Evolutionary conservation across 2,329 filamentous ascomycete species (phyloP).

Genomic region (Penicillium sp.): DNA sequence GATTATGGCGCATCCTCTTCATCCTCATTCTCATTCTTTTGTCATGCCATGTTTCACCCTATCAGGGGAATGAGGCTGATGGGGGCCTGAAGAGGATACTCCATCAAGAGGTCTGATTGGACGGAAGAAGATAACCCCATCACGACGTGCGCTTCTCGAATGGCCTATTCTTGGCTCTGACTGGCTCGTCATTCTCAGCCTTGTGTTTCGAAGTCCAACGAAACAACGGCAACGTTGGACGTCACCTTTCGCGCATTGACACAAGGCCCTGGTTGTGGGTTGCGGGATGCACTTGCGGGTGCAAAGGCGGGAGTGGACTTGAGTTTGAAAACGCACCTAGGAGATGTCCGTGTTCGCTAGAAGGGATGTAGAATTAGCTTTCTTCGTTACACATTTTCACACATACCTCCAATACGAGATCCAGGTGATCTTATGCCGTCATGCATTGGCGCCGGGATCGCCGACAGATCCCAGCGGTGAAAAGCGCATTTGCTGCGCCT

Average conservation of each 20-base stretch:
- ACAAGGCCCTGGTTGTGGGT: not conserved
- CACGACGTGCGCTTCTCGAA: slow-evolving; percentile 1
- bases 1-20: slow-evolving; percentile 6
- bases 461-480: slow-evolving; percentile 23
- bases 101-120: slow-evolving; percentile 6
- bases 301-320: not conserved
- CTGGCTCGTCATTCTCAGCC: slow-evolving; percentile 11
- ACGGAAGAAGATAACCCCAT: slow-evolving; percentile 1
- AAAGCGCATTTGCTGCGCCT: slow-evolving; percentile 13
- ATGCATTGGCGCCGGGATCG: slow-evolving; percentile 16
- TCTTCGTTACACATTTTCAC: not conserved
- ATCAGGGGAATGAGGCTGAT: not conserved
- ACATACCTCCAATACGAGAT: not conserved
- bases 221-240: not conserved
- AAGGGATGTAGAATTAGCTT: not conserved
- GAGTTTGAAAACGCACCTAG: not conserved
- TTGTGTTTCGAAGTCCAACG: slow-evolving; percentile 13
- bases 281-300: not conserved
- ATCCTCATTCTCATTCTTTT: slow-evolving; percentile 1
- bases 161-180: slow-evolving; percentile 7
- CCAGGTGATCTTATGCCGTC: slow-evolving; percentile 4
- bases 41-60: not conserved
- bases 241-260: not conserved
- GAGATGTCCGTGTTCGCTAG: not conserved
- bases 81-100: slow-evolving; percentile 6